Base-by-base conservation (phyloP, 2,329 filamentous ascomycete species). In the Fusarium redolens region DNA sequence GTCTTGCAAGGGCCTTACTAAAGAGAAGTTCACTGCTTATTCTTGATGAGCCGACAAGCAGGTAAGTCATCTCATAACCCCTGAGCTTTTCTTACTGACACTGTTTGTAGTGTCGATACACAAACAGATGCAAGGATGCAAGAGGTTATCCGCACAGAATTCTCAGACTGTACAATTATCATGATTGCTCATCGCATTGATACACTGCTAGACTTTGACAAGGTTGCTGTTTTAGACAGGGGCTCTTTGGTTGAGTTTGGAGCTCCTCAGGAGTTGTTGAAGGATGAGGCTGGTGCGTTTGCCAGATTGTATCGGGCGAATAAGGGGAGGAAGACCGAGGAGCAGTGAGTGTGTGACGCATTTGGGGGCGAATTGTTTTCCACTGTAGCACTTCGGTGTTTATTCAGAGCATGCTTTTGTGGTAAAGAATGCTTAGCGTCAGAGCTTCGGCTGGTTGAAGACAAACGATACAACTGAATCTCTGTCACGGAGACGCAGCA, bases 21-120 rank as follows among this genome's bases (percentile, higher is more conserved):
- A 78, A 79, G 54, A 68, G 61, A 11, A 78, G 75, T 20, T 64
- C 69, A 1, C 44, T 81, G 2, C 73, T 81, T 7, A 71, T 81
- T 18, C 74, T 81, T 1, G 83, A 85, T 28, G 83, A 85, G 58
- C 81, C 81, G 1, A 84, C 83, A 6, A 84, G 82, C 79, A 81
- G 78, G 80, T 78, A 59, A 25, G 70, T 59, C 38, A 12, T 15
- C 13, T 31, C 5, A 4, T 45, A 35, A 31, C 5, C 7, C 15
- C 47, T 20, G 37, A 6, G 3, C 14, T 20, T 9, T 8, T 10
- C 17, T 13, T 25, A 31, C 63, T 76, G 9, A 78, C 38, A 25
- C 13, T 14, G 1, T 33, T 40, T 6, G 12, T 7, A 81, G 79
- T 28, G 78, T 81, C 28, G 79, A 80, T 48, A 75, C 68, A 20